Conservation (phyloP, 495 filamentous ascomycete species). For the Choiromyces venosus region DNA sequence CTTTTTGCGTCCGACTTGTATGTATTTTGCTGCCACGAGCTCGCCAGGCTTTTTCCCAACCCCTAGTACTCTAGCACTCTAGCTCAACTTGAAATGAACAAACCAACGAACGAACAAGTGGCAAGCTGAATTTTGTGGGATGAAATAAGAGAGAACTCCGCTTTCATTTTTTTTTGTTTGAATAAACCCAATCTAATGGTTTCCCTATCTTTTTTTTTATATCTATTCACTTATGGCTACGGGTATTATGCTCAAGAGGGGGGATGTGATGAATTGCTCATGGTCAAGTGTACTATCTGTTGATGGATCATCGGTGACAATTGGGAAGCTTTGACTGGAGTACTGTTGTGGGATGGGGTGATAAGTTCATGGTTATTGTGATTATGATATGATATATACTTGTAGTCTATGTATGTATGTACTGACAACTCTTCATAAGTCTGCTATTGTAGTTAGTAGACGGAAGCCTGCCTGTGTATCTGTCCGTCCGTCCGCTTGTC, state of each 20-base stretch:
- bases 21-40: too few relatives aligned
- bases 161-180: not conserved
- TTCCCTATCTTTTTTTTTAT: not conserved
- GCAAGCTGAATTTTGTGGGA: not conserved
- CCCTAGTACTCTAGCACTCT: too few relatives aligned
- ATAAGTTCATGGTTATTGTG: not conserved
- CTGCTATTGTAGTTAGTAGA: not conserved
- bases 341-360: not conserved
- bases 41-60: too few relatives aligned
- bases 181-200: not conserved
- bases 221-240: not conserved
- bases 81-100: not conserved
- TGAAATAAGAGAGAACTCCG: not conserved
- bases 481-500: not conserved
- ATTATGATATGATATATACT: not conserved
- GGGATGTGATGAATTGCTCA: not conserved
- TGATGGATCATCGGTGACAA: not conserved
- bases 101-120: not conserved
- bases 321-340: not conserved
- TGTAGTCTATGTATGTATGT: not conserved
- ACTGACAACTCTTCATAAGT: not conserved
- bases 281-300: not conserved
- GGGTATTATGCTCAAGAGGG: too few relatives aligned
- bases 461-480: not conserved
- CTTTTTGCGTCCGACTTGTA: too few relatives aligned